Evolutionary conservation across 163 green algal species (phyloP), one percentile per base, ranked within the genome.

Genomic region (Chloroidium sp.): DNA sequence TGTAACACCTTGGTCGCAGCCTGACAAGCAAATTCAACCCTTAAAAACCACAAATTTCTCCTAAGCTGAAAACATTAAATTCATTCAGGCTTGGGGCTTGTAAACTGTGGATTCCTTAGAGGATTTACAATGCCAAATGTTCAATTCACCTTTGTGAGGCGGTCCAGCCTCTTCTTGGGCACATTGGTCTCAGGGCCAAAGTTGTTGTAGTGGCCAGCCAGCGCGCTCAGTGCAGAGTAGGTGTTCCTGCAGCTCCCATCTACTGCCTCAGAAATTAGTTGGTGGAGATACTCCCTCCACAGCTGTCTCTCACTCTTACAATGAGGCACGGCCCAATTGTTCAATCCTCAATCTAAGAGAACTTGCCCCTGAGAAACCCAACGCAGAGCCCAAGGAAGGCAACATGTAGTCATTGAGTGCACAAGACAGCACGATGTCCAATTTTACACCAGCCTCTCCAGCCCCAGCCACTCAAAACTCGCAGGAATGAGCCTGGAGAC

Each of bases 151-250:
- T 97, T 97, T 68, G 90, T 79, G 75, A 98, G 89, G 75, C 95
- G 91, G 61, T 98, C 95, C 75, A 96, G 81, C 72, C 96, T 91
- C 90, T 99, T 99, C 87, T 95, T 96, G 62, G 96, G 96, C 78
- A 99, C 88, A 59, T 93, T 94, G 0, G 94, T 87, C 14, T 87
- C 91, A 58, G 90, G 80, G 8, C 96, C 96, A 87, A 99, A 99
- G 84, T 87, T 97, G 92, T 98, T 99, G 90, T 96, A 98, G 87
- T 99, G 96, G 58, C 96, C 96, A 6, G 92, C 90, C 68, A 99
- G 84, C 0, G 96, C 95, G 86, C 98, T 99, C 62, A 99, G 80
- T 0, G 92, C 95, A 2, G 93, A 95, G 92, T 99, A 99, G 60
- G 92, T 94, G 85, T 98, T 96, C 77, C 94, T 97, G 89, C 82